Conservation (phyloP, 164 flowering plant genomes). For the Hamamelis virginiana region DNA sequence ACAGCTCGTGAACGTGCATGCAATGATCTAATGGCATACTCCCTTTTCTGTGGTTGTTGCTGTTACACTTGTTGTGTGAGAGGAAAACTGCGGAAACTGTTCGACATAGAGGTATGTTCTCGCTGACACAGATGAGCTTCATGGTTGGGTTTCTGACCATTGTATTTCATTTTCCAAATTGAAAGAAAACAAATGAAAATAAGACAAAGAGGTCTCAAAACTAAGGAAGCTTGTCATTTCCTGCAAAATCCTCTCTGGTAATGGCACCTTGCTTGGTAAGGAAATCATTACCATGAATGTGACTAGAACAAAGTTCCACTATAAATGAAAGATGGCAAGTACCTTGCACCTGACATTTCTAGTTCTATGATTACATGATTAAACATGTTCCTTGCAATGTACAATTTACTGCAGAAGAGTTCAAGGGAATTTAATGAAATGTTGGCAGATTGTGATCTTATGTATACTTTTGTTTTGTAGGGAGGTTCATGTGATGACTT, state of each 20-base stretch:
- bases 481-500: conserved; percentile 51
- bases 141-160: background rate
- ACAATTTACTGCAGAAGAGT: background rate
- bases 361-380: background rate
- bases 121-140: background rate
- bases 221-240: too few relatives aligned
- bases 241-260: too few relatives aligned
- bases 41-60: conserved; percentile 41
- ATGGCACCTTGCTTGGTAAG: too few relatives aligned
- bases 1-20: conserved; percentile 39
- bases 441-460: background rate
- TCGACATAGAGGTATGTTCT: conserved; percentile 34
- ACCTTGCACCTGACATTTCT: background rate
- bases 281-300: too few relatives aligned
- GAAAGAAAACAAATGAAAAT: too few relatives aligned
- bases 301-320: too few relatives aligned
- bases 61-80: conserved; percentile 54
- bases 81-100: conserved; percentile 32
- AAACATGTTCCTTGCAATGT: background rate
- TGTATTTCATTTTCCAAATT: background rate
- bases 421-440: background rate
- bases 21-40: conserved; percentile 39
- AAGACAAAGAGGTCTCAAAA: too few relatives aligned
- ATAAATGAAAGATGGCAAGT: background rate
- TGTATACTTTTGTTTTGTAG: conserved; percentile 19